Evolutionary conservation across 164 flowering plant species (phyloP), one percentile per base, ranked within the genome.

Genomic region (Aristolochia fimbriata): DNA sequence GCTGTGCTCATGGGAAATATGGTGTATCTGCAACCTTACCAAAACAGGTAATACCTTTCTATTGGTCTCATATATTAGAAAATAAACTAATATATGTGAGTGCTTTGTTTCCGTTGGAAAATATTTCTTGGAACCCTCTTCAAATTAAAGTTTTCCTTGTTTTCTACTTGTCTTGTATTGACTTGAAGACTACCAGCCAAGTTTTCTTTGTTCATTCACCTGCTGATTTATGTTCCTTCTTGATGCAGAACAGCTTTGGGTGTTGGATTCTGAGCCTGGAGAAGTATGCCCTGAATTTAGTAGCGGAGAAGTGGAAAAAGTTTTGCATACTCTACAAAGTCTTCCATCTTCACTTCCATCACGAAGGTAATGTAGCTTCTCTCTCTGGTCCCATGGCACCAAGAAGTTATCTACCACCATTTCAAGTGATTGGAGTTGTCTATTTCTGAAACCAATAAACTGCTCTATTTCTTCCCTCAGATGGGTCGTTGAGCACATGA

Each of bases 161-260:
- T 20, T 16, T 49, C 21, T 17, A 4, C 52, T 21, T 49, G 16
- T 1, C 22, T 49, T 17, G 19, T 17, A 48, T 16, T 5, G 17
- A 49, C 19, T 8, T 49, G 19, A 21, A 49, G 21, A 4, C 9
- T 2, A 2, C 10, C 0, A 49, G 52, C 52, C 19, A 6, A 17
- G 12, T n/a, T n/a, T 50, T 0, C 22, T 4, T 4, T 1, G 6
- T 49, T 49, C 19, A 20, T 49, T 17, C 22, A 1, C 14, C 2
- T 17, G 52, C 1, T 0, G 19, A 2, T 49, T 27, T 49, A 1
- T 57, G 56, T 55, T 51, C 12, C 33, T 62, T 68, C 53, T 47
- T 76, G 84, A 64, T 84, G 88, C 89, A 90, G 92, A 84, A 64
- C 99, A 93, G 97, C 65, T 93, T 55, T 93, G 97, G 96, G 86